Percentiles rank a stretch among this genome's conserved stretches.
These are phyloP conservation scores for Pleurozium schreberi DNA, from an alignment of 225 moss, liverwort and hornwort genomes.

Conservation along the genomic window DNA sequence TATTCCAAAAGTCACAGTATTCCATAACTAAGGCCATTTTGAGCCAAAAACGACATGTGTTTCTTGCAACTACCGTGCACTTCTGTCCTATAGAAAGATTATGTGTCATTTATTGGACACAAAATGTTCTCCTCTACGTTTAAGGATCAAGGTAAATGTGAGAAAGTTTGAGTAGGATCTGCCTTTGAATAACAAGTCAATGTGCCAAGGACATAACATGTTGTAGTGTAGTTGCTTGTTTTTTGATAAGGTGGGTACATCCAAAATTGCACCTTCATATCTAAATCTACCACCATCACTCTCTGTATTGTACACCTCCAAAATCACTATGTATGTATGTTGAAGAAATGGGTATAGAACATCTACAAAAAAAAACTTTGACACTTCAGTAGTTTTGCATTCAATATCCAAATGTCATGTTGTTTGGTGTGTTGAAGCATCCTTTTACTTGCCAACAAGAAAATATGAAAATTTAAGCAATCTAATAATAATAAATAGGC, in stretches of 20 bases:
- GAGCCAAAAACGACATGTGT: too few species aligned
- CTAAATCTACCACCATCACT: not conserved
- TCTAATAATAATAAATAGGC: not conserved
- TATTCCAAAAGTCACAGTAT: too few species aligned
- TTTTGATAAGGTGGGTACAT: not conserved
- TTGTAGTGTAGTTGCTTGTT: not conserved
- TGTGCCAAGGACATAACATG: not conserved
- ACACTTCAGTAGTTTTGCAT: not conserved
- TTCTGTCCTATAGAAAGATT: too few species aligned
- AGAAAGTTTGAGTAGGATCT: not conserved
- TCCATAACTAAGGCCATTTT: too few species aligned
- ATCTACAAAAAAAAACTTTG: not conserved
- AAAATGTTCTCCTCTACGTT: too few species aligned
- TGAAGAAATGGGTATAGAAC: not conserved
- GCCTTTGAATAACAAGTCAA: not conserved
- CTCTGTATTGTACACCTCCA: not conserved
- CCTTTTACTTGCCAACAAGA: not conserved
- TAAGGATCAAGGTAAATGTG: too few species aligned
- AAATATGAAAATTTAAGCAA: not conserved
- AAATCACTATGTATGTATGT: not conserved
- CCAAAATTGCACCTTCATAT: accelerated
- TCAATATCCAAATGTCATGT: not conserved
- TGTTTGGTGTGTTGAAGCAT: not conserved
- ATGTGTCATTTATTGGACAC: too few species aligned
- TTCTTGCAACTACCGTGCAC: too few species aligned